Conservation (phyloP, 2,329 filamentous ascomycete genomes). For the Aspergillus quadricinctus region DNA sequence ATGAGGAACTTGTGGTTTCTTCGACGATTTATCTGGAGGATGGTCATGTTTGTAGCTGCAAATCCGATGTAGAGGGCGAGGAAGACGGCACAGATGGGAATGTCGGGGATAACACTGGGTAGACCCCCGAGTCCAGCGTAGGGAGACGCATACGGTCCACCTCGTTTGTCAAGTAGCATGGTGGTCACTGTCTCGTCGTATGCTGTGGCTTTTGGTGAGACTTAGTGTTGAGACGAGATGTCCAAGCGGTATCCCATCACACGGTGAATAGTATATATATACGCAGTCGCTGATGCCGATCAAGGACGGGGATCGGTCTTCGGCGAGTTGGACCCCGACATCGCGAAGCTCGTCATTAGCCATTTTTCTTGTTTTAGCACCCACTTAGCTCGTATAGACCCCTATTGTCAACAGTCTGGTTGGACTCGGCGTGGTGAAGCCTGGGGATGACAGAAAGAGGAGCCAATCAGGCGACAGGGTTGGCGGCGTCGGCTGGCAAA, state of each 20-base stretch:
- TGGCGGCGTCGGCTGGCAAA: not conserved
- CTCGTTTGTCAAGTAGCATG: slow-evolving; percentile 9
- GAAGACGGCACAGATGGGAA: slow-evolving; percentile 62
- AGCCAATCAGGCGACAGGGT: not conserved
- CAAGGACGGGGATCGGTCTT: not conserved
- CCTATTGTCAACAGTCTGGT: too few relatives aligned
- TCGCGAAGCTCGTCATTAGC: not conserved
- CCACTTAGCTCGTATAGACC: not conserved
- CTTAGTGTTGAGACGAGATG: not conserved
- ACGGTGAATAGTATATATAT: not conserved
- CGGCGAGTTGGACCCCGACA: not conserved
- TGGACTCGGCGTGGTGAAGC: not conserved
- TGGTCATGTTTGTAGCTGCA: slow-evolving; percentile 43
- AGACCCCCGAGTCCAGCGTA: slow-evolving; percentile 38
- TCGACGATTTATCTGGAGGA: slow-evolving; percentile 41
- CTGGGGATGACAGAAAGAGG: not conserved
- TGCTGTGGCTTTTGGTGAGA: not conserved
- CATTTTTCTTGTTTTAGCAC: not conserved
- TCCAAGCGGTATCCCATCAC: too few relatives aligned
- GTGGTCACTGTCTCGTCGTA: not conserved
- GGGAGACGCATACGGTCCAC: slow-evolving; percentile 27
- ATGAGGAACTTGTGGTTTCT: slow-evolving; percentile 48
- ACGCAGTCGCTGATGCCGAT: not conserved
- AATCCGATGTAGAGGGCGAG: slow-evolving; percentile 46
- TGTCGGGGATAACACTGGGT: slow-evolving; percentile 57